A percentile compares a stretch with the other conserved stretches of the same genome.
Evolutionary conservation across 73 alveolate species (phyloP).

Genomic region (Tetrahymena elliotti): DNA sequence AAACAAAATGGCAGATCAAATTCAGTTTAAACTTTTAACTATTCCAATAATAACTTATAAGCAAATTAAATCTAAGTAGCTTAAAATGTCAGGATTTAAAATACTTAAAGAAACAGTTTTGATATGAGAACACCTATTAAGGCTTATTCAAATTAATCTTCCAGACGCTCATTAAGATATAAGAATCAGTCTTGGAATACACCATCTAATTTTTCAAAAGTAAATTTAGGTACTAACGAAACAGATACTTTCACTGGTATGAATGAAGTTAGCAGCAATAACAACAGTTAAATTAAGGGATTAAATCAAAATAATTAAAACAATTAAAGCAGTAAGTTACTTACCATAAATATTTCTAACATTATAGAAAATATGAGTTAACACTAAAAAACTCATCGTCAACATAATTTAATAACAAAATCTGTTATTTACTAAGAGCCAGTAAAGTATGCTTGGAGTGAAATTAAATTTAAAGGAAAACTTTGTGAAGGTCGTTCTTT

Average conservation of each 20-base stretch:
- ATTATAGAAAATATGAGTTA: neutral
- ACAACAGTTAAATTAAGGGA: neutral
- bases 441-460: neutral
- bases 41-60: neutral
- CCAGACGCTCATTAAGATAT: neutral
- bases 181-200: neutral
- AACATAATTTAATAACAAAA: neutral
- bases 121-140: neutral
- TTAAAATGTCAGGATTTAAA: neutral
- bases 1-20: neutral
- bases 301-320: neutral
- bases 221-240: neutral
- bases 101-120: neutral
- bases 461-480: neutral
- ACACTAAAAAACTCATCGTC: neutral
- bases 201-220: neutral
- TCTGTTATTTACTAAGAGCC: neutral
- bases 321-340: neutral
- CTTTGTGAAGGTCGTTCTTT: neutral
- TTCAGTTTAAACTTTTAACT: neutral
- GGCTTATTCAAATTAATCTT: neutral
- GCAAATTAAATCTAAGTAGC: neutral
- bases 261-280: neutral
- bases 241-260: neutral
- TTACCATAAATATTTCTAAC: neutral